These are phyloP conservation scores for Cryptococcus sp. DNA, from an alignment of 1,284 basidiomycete species.

Conservation along the genomic window DNA sequence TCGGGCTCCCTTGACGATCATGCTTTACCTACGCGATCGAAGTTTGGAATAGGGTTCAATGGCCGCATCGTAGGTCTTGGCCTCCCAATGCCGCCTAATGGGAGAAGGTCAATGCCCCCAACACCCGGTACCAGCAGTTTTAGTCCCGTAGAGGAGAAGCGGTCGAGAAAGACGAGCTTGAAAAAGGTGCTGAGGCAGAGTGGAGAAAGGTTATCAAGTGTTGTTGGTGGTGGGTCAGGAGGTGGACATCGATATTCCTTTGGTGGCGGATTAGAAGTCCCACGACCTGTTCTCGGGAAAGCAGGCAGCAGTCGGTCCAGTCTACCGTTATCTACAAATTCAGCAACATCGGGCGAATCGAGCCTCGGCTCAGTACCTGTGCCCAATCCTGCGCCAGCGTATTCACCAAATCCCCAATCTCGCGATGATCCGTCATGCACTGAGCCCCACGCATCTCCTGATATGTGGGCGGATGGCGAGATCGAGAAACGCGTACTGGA, in stretches of 20 bases:
- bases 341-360: neutral
- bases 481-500: conserved; percentile 47
- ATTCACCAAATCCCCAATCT: neutral
- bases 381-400: neutral
- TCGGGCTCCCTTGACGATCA: conserved; percentile 42
- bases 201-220: conserved; percentile 35
- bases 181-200: conserved; percentile 42
- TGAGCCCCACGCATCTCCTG: conserved; percentile 6
- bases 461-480: conserved; percentile 26
- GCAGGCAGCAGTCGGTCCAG: conserved; percentile 11
- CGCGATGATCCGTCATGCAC: conserved; percentile 11
- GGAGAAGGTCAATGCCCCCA: conserved; percentile 38
- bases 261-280: conserved; percentile 17
- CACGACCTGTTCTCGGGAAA: conserved; percentile 21
- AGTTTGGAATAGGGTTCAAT: conserved; percentile 27
- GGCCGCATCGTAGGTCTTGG: conserved; percentile 18
- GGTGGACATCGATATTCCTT: conserved; percentile 16
- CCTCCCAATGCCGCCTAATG: conserved; percentile 22
- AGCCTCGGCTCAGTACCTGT: neutral
- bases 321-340: conserved; percentile 12
- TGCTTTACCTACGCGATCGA: conserved; percentile 24
- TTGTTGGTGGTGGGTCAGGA: conserved; percentile 14
- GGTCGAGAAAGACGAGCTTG: conserved; percentile 41
- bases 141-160: conserved; percentile 8
- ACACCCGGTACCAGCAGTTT: conserved; percentile 15